These are phyloP conservation scores for Chenopodium quinoa DNA, from an alignment of 148 eudicot species.

Conservation along the genomic window DNA sequence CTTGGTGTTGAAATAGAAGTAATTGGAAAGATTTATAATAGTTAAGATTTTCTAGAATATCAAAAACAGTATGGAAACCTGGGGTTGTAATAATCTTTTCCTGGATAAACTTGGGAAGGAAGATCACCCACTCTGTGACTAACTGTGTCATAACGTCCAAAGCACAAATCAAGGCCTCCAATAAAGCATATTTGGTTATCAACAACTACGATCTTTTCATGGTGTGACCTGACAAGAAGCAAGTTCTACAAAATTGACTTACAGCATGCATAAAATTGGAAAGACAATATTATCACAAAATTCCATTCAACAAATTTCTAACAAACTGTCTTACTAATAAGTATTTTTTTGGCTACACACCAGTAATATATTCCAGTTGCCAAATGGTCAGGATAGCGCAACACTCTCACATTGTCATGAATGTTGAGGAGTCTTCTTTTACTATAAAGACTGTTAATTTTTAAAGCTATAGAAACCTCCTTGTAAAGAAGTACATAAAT, in stretches of 20 bases:
- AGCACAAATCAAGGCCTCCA: slow-evolving; percentile 95
- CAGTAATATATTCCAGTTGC: slow-evolving; percentile 80
- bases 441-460: slow-evolving; percentile 90
- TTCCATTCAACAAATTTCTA: background rate
- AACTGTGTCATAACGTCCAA: slow-evolving; percentile 88
- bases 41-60: background rate
- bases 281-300: slow-evolving; percentile 1
- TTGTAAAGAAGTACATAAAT: slow-evolving; percentile 92
- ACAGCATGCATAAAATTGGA: background rate
- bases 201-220: slow-evolving; percentile 91
- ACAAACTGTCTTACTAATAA: background rate
- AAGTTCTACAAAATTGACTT: background rate
- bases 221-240: slow-evolving; percentile 78
- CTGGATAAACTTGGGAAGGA: slow-evolving; percentile 72
- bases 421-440: slow-evolving; percentile 82
- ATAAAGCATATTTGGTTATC: slow-evolving; percentile 89
- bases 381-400: slow-evolving; percentile 96
- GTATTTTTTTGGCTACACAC: slow-evolving; percentile 35
- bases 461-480: slow-evolving; percentile 89
- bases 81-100: slow-evolving; percentile 97
- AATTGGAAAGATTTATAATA: background rate
- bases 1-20: background rate
- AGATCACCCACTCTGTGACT: slow-evolving; percentile 84
- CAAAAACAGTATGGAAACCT: slow-evolving; percentile 32
- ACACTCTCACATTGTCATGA: slow-evolving; percentile 89